Percentiles rank a stretch among this genome's conserved stretches.
phyloP scores from a whole-genome alignment of 1,284 basidiomycete species.

The Hypsizygus ulmarius region DNA sequence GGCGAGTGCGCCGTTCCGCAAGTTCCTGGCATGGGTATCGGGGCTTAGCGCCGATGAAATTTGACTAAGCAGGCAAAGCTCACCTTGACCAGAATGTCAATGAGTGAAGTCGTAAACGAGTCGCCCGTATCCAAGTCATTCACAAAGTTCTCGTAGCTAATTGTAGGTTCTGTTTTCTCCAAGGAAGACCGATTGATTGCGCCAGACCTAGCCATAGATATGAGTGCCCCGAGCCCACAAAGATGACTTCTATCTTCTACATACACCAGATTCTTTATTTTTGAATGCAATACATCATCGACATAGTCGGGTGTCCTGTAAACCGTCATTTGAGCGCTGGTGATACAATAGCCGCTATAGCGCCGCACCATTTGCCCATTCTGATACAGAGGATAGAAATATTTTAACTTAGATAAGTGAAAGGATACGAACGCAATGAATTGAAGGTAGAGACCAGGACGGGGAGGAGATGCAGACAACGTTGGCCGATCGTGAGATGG shows the following conservation, averaged over 20 bases:
- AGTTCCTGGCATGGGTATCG: constrained; percentile 50
- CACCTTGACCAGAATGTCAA: constrained; percentile 74
- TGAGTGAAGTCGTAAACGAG: constrained; percentile 65
- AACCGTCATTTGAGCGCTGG: constrained; percentile 9
- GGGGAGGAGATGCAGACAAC: constrained; percentile 14
- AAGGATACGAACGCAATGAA: constrained; percentile 10
- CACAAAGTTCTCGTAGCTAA: constrained; percentile 68
- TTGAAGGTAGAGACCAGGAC: constrained; percentile 9
- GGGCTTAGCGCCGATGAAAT: neutral
- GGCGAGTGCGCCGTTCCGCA: constrained; percentile 61
- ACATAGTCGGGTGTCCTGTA: constrained; percentile 63
- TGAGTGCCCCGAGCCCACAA: constrained; percentile 7
- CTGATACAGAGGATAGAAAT: constrained; percentile 18
- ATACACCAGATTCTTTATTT: constrained; percentile 72
- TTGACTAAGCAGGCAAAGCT: constrained; percentile 19
- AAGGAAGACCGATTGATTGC: constrained; percentile 60
- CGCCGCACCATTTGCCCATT: constrained; percentile 46
- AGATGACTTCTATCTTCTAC: constrained; percentile 25
- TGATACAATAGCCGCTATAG: constrained; percentile 11
- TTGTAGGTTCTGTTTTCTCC: constrained; percentile 55
- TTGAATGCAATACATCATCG: constrained; percentile 65
- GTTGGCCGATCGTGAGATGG: constrained; percentile 25
- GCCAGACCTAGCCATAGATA: constrained; percentile 46
- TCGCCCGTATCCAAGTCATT: constrained; percentile 70
- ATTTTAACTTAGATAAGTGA: constrained; percentile 11